Conservation (phyloP, 352 stramenopile species). For the Globisporangium emineosum region DNA sequence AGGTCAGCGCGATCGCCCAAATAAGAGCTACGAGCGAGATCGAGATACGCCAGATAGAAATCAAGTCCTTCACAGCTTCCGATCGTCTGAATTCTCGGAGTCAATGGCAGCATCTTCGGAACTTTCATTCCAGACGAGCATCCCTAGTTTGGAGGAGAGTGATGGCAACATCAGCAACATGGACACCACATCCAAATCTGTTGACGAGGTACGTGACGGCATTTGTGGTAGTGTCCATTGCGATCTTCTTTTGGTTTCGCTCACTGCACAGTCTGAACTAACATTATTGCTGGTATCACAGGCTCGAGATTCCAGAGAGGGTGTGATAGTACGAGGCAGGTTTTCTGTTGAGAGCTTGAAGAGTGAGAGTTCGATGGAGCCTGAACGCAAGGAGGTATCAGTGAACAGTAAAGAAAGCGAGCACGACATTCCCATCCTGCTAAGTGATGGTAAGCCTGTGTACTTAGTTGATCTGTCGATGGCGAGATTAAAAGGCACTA, state of each 20-base stretch:
- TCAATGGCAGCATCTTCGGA: conserved; percentile 41
- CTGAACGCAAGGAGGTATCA: not conserved
- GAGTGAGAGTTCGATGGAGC: not conserved
- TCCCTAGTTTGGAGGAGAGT: conserved; percentile 39
- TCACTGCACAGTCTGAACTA: not conserved
- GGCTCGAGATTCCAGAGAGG: not conserved
- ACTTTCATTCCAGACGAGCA: conserved; percentile 39
- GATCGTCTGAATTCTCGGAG: conserved; percentile 14
- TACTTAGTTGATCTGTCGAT: not conserved
- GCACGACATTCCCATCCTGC: not conserved
- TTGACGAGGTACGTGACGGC: conserved; percentile 5
- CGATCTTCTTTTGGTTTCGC: too few relatives aligned
- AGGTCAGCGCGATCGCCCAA: not conserved
- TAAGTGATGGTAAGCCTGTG: conserved; percentile 5
- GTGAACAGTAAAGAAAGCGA: not conserved
- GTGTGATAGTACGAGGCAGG: not conserved
- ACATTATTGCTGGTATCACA: not conserved
- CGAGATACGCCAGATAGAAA: not conserved
- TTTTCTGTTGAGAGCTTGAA: conserved; percentile 3
- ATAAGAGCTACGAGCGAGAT: not conserved
- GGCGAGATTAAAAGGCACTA: too few relatives aligned
- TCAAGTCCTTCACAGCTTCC: not conserved
- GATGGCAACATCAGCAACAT: not conserved
- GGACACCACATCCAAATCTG: not conserved
- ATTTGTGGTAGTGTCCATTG: too few relatives aligned